Evolutionary conservation across 140 eudicot genomes (phyloP).

Genomic region (Stevia rebaudiana): DNA sequence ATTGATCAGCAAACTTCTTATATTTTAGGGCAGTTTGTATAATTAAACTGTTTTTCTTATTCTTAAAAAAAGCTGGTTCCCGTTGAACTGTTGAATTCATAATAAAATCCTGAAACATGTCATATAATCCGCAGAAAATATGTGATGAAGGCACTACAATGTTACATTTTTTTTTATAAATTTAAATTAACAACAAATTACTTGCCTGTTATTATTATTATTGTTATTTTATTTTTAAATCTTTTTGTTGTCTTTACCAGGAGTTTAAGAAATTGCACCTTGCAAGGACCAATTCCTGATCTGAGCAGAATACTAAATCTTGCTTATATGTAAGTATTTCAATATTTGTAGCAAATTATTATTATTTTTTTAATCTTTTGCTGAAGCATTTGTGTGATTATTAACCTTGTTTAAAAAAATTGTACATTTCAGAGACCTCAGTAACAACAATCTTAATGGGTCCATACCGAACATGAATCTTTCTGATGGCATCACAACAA

Average conservation of each 20-base stretch:
- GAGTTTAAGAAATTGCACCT: constrained; percentile 88
- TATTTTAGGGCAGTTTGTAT: neutral
- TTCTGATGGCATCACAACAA: constrained; percentile 62
- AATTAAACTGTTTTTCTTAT: neutral
- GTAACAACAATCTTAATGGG: constrained; percentile 70
- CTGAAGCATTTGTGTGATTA: neutral
- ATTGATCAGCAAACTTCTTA: neutral
- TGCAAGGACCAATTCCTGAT: constrained; percentile 79
- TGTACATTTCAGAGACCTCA: constrained; percentile 61
- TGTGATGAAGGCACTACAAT: neutral
- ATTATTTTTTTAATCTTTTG: neutral
- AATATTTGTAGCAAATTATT: too few relatives aligned
- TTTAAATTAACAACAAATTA: neutral
- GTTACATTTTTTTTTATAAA: neutral
- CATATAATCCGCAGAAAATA: neutral
- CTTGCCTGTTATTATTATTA: neutral
- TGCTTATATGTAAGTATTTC: constrained; percentile 52
- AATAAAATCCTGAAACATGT: neutral
- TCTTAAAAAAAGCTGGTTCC: neutral
- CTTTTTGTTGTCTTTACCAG: constrained; percentile 35
- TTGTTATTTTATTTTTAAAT: neutral
- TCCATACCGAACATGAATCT: constrained; percentile 62
- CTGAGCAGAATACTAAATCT: constrained; percentile 55
- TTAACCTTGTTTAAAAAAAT: neutral
- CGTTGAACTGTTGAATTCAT: neutral